phyloP scores from a whole-genome alignment of 441 rosid genomes.

The Euphorbia celastroides region DNA sequence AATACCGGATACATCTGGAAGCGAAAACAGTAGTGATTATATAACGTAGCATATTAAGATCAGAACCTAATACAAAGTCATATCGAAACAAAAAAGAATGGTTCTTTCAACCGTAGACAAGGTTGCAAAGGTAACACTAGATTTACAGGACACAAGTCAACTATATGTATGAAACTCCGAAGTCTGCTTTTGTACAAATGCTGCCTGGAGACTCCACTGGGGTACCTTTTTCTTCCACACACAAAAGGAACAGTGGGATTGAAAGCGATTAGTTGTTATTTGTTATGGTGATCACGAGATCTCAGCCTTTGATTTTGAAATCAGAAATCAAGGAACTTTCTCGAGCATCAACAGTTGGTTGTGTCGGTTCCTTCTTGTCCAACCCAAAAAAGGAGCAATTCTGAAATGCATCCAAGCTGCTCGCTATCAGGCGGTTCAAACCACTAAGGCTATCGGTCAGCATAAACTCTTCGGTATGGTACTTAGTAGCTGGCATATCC shows the following conservation, averaged over 20 bases:
- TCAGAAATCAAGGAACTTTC: constrained; percentile 35
- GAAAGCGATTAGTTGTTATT: not conserved
- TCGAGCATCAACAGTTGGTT: constrained; percentile 42
- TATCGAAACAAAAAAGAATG: not conserved
- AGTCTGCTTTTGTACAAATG: constrained; percentile 32
- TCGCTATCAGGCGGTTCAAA: constrained; percentile 81
- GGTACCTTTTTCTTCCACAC: constrained; percentile 18
- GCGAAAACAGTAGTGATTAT: too few relatives aligned
- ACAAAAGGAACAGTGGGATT: constrained; percentile 18
- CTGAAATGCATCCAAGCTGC: constrained; percentile 91
- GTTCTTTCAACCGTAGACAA: constrained; percentile 10
- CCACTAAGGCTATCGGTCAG: constrained; percentile 79
- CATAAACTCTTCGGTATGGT: constrained; percentile 57
- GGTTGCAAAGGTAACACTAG: too few relatives aligned
- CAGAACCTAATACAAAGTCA: not conserved
- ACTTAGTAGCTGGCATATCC: constrained; percentile 66
- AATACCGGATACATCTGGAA: too few relatives aligned
- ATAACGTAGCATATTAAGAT: not conserved
- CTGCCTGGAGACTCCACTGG: constrained; percentile 16
- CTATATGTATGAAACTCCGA: constrained; percentile 8
- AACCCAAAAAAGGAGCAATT: constrained; percentile 74
- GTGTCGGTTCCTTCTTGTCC: constrained; percentile 66
- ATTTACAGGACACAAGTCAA: too few relatives aligned
- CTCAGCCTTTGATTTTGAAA: constrained; percentile 37
- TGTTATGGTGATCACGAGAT: not conserved